Base-by-base conservation (phyloP, 495 filamentous ascomycete species). In the Penicillium simplicissimum region DNA sequence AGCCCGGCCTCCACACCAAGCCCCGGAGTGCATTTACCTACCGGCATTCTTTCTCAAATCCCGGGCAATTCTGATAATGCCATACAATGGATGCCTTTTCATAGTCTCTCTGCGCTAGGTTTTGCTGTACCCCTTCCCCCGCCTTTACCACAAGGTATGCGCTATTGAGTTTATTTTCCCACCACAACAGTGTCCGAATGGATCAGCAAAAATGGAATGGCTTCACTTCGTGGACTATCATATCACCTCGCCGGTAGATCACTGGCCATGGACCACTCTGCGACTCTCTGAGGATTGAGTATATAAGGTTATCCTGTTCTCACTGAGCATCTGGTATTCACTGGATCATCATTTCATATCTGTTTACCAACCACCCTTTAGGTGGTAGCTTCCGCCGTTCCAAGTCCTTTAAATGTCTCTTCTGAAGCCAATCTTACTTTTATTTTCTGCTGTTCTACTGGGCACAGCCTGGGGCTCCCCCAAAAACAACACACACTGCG, bases 401-500 rank as follows among this genome's bases (percentile, higher is more conserved):
- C 37, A 40, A 7, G 37, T 13, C 14, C 15, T 40, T 13, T 0
- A 40, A n/a, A 40, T 40, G 37, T 6, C 37, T n/a, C 37, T 2
- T 40, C 13, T 40, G 2, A 40, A 7, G 3, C 14, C 37, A 4
- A 40, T 40, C 11, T 40, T 40, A n/a, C 13, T 40, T 40, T n/a
- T 40, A 5, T n/a, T 40, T 40, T 40, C 13, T 40, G 37, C 13
- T 14, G 37, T 13, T 25, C 23, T 25, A 4, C 14, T 40, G 5
- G 37, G 37, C 37, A 40, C 37, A 15, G 37, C 37, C 37, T 40
- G 37, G 13, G 13, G 37, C 15, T 13, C 37, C 15, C 37, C 37
- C 1, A 40, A 13, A 40, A 40, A 40, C 37, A 40, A 40, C 4
- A 40, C 37, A 15, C 60, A 62, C 21, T 62, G 60, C 35, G 53